Evolutionary conservation across 805 yeast genomes (phyloP).

Genomic region (Tetrapisispora fleetii): DNA sequence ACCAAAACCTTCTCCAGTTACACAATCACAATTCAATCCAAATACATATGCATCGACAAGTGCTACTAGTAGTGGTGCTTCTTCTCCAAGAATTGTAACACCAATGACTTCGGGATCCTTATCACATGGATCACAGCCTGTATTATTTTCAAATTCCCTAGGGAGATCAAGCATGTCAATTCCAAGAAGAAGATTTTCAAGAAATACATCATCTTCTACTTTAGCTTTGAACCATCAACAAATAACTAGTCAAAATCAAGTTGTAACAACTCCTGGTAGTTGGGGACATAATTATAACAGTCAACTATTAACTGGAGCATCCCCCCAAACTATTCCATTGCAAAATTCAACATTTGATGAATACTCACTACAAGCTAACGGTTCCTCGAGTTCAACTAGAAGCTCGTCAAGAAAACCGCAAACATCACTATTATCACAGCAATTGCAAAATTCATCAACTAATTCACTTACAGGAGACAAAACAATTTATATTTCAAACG

Average conservation of each 20-base stretch:
- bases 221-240: slow-evolving; percentile 24
- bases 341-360: slow-evolving; percentile 16
- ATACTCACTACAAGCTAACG: slow-evolving; percentile 10
- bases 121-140: slow-evolving; percentile 13
- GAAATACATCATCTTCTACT: slow-evolving; percentile 26
- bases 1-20: slow-evolving; percentile 26
- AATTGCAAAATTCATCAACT: slow-evolving; percentile 22
- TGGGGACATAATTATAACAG: neutral
- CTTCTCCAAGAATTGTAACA: slow-evolving; percentile 20
- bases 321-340: slow-evolving; percentile 5
- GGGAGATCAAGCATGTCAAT: slow-evolving; percentile 22
- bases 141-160: slow-evolving; percentile 11
- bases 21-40: slow-evolving; percentile 6
- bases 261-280: slow-evolving; percentile 3
- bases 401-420: slow-evolving; percentile 17
- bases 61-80: slow-evolving; percentile 22
- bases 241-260: neutral
- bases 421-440: slow-evolving; percentile 29
- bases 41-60: slow-evolving; percentile 10
- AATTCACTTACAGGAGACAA: neutral
- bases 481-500: neutral
- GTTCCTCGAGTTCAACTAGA: slow-evolving; percentile 8
- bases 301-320: neutral
- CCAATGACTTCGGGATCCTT: slow-evolving; percentile 5
- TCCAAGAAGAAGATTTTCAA: slow-evolving; percentile 23